phyloP scores from a whole-genome alignment of 306 rosid genomes.

The Fragaria ananassa region DNA sequence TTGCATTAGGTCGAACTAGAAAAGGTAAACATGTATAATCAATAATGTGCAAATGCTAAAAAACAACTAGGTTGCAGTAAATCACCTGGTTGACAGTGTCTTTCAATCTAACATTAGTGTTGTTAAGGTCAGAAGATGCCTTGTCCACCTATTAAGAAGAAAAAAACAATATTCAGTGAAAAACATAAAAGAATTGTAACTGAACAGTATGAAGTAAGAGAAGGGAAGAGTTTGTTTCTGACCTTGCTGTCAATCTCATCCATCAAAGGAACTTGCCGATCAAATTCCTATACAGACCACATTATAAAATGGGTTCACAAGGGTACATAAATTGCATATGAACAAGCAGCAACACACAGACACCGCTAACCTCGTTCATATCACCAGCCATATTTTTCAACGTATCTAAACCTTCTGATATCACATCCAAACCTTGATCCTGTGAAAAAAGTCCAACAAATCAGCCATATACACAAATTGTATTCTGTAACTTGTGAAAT shows the following conservation, averaged over 20 bases:
- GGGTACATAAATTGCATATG: not conserved
- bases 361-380: constrained; percentile 82
- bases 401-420: constrained; percentile 89
- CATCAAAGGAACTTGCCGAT: constrained; percentile 98
- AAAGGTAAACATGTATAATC: constrained; percentile 13
- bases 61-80: constrained; percentile 16
- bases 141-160: constrained; percentile 68
- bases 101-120: constrained; percentile 91
- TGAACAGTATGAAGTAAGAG: not conserved
- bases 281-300: constrained; percentile 64
- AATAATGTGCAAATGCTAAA: constrained; percentile 7
- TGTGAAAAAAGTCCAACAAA: constrained; percentile 25
- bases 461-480: constrained; percentile 8
- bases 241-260: constrained; percentile 98
- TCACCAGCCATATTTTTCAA: constrained; percentile 95
- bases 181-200: not conserved
- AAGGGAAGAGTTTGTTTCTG: constrained; percentile 22
- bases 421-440: constrained; percentile 98
- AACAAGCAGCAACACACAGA: constrained; percentile 11
- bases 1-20: constrained; percentile 29
- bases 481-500: not conserved
- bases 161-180: constrained; percentile 16
- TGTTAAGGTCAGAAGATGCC: constrained; percentile 90
- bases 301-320: constrained; percentile 10
- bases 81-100: constrained; percentile 91